Evolutionary conservation across 345 rosid genomes (phyloP), one percentile per base, ranked within the genome.

Genomic region (Ceriops zippeliana): DNA sequence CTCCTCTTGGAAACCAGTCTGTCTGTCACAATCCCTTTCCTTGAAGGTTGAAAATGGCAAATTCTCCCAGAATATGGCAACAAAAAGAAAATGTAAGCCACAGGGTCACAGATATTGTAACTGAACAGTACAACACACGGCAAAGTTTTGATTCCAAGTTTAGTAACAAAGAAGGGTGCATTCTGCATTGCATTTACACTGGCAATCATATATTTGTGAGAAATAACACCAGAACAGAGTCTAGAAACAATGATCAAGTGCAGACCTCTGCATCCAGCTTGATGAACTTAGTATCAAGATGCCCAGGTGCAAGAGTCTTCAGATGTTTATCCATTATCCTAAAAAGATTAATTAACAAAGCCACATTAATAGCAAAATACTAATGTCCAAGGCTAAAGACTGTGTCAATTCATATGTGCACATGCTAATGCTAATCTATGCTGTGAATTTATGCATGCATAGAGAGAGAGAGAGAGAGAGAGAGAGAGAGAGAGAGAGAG

Each of bases 311-410:
- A 71, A 91, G 96, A 69, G 84, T 73, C 78, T 87, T 91, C 81
- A 95, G 63, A 88, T 95, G 96, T 86, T 95, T 91, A 75, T 95
- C 97, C 87, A 95, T 85, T 80, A 91, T 90, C 85, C 99, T 88
- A 70, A 47, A 74, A 73, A 21, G 63, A 69, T 57, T 57, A 71
- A 78, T 68, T 16, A 61, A 66, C 20, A 62, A 7, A 21, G 52
- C 51, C 62, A 47, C 28, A 53, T 34, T 21, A 76, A 65, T 56
- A 7, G 22, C 34, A 6, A 58, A 34, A 17, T 53, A 37, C 22
- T 32, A 20, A 58, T 27, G 38, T 62, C 61, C 10, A 56, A 11
- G 49, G 1, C 16, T 42, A 15, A 4, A 0, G 5, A 15, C 15
- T 13, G 1, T 42, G 4, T 42, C 17, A 42, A 42, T 42, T 61